Evolutionary conservation across 2,329 filamentous ascomycete species (phyloP).

Genomic region (Laburnicola sp.): DNA sequence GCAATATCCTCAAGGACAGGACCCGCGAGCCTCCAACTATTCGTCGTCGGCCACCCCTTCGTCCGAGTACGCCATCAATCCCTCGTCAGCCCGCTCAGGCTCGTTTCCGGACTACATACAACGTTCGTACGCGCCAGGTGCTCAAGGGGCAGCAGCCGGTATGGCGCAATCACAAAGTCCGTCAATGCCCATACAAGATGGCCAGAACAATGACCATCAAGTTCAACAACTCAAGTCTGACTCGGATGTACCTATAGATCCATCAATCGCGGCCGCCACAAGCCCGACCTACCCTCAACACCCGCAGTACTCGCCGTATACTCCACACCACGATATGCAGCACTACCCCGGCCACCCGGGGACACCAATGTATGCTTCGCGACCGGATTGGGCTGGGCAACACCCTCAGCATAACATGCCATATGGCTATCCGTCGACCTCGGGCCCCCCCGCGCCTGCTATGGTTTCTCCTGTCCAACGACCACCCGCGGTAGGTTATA

Average conservation of each 20-base stretch:
- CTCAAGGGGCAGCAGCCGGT: slow-evolving; percentile 74
- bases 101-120: slow-evolving; percentile 84
- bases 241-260: slow-evolving; percentile 98
- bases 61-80: slow-evolving; percentile 84
- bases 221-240: slow-evolving; percentile 79
- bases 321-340: slow-evolving; percentile 81
- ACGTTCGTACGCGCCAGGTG: slow-evolving; percentile 78
- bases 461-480: slow-evolving; percentile 63
- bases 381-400: slow-evolving; percentile 70
- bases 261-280: slow-evolving; percentile 88
- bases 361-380: slow-evolving; percentile 64
- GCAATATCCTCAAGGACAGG: slow-evolving; percentile 81
- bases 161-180: slow-evolving; percentile 99
- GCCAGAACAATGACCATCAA: slow-evolving; percentile 69
- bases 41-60: slow-evolving; percentile 80
- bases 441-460: slow-evolving; percentile 59
- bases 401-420: slow-evolving; percentile 56
- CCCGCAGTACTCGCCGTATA: slow-evolving; percentile 83
- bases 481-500: slow-evolving; percentile 62
- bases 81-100: slow-evolving; percentile 74
- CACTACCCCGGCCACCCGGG: slow-evolving; percentile 67
- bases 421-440: slow-evolving; percentile 60
- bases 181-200: slow-evolving; percentile 88
- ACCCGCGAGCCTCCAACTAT: slow-evolving; percentile 73
- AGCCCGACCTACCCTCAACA: slow-evolving; percentile 87